Conservation (phyloP, 1,139 yeast genomes). For the Pichiaceae sp. region DNA sequence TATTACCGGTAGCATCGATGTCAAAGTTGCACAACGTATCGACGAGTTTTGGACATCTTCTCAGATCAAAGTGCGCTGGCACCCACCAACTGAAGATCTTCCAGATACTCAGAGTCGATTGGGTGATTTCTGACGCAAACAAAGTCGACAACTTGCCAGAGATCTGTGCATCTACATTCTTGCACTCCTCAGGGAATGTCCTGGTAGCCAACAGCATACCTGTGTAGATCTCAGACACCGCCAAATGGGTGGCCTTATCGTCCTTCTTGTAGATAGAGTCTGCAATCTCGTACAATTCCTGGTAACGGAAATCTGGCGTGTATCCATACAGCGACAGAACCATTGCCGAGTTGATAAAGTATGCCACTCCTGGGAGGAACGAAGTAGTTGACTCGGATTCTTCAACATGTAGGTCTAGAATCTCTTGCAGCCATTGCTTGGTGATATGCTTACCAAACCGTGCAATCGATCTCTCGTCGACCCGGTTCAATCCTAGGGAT, state of each 20-base stretch:
- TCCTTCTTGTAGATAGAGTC: slow-evolving; percentile 47
- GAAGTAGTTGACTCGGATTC: slow-evolving; percentile 57
- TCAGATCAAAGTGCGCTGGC: slow-evolving; percentile 54
- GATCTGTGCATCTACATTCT: slow-evolving; percentile 40
- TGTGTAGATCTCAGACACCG: slow-evolving; percentile 50
- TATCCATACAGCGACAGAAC: slow-evolving; percentile 37
- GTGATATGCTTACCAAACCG: slow-evolving; percentile 40
- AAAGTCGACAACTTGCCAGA: slow-evolving; percentile 35
- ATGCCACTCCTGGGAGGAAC: slow-evolving; percentile 56
- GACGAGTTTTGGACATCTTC: slow-evolving; percentile 55
- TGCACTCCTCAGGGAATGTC: slow-evolving; percentile 20
- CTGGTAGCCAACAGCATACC: slow-evolving; percentile 49
- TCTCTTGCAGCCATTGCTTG: slow-evolving; percentile 49
- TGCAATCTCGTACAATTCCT: slow-evolving; percentile 44
- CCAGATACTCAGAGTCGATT: slow-evolving; percentile 77
- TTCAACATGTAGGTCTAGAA: slow-evolving; percentile 49
- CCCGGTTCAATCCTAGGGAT: slow-evolving; percentile 28
- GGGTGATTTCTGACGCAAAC: slow-evolving; percentile 56
- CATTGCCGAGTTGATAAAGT: slow-evolving; percentile 38
- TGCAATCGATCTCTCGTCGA: slow-evolving; percentile 33
- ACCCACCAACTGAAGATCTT: slow-evolving; percentile 68
- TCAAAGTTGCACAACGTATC: slow-evolving; percentile 38
- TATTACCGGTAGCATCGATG: slow-evolving; percentile 33
- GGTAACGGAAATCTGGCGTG: slow-evolving; percentile 28
- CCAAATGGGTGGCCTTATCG: slow-evolving; percentile 58